Conservation (phyloP, 2,329 filamentous ascomycete species). For the Penicillium digitatum region DNA sequence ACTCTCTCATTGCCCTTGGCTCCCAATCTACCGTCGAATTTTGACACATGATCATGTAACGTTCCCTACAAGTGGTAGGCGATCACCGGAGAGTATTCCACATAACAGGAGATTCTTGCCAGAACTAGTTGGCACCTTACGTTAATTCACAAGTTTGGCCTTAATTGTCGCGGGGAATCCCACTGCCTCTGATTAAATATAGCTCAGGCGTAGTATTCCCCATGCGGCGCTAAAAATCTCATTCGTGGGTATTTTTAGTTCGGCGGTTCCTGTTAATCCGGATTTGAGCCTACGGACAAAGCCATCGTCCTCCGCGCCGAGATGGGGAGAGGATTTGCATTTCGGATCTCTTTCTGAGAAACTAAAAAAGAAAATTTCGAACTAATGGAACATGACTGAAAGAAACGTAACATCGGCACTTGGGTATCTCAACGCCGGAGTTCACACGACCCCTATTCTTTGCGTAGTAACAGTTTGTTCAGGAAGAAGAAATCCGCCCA, state of each 20-base stretch:
- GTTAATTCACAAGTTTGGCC: neutral
- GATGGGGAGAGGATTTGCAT: neutral
- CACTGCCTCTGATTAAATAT: neutral
- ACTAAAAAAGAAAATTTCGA: too few species aligned
- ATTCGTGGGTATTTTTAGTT: slow-evolving; percentile 8
- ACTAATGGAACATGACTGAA: neutral
- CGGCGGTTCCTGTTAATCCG: slow-evolving; percentile 1
- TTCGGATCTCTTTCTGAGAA: neutral
- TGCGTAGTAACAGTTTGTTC: neutral
- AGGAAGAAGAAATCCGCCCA: neutral
- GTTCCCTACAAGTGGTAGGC: too few species aligned
- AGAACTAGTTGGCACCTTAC: neutral
- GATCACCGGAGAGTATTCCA: too few species aligned
- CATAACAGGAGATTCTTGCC: neutral
- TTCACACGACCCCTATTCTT: neutral
- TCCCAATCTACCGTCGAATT: neutral
- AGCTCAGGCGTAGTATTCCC: neutral
- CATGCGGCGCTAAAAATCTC: neutral
- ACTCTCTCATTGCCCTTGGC: neutral
- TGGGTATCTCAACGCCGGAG: neutral
- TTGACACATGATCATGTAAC: too few species aligned
- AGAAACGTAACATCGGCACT: neutral
- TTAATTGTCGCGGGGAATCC: neutral
- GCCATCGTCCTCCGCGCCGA: neutral
- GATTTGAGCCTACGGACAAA: neutral